Evolutionary conservation across 2,329 filamentous ascomycete species (phyloP).

Genomic region (Exophiala mesophila): DNA sequence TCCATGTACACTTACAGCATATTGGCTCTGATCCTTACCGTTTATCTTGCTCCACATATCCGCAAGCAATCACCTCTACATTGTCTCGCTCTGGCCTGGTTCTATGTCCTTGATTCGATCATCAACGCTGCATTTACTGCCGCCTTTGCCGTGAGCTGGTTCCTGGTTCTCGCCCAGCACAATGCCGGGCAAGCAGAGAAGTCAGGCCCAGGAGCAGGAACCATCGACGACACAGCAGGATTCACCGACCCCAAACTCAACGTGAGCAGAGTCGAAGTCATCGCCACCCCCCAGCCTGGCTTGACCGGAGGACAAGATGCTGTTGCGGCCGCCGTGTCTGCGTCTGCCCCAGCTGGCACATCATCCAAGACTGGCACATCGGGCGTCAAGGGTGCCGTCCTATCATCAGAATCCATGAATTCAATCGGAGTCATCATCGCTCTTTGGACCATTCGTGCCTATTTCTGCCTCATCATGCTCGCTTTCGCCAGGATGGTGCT

Average conservation of each 20-base stretch:
- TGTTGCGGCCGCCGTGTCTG: constrained; percentile 31
- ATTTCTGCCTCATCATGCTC: constrained; percentile 79
- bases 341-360: constrained; percentile 33
- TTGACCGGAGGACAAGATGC: constrained; percentile 49
- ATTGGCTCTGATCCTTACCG: constrained; percentile 61
- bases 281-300: constrained; percentile 45
- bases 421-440: constrained; percentile 71
- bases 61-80: constrained; percentile 73
- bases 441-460: constrained; percentile 71
- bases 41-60: constrained; percentile 72
- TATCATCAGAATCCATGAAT: constrained; percentile 60
- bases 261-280: constrained; percentile 52
- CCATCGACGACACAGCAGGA: constrained; percentile 58
- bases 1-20: constrained; percentile 90
- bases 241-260: constrained; percentile 62
- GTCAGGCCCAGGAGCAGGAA: constrained; percentile 48
- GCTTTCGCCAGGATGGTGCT: constrained; percentile 75
- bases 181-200: constrained; percentile 41
- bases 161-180: constrained; percentile 63
- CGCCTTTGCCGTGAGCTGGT: constrained; percentile 81
- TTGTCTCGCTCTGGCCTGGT: constrained; percentile 73
- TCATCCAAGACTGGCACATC: constrained; percentile 25
- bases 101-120: constrained; percentile 76
- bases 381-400: constrained; percentile 57
- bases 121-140: constrained; percentile 79